These are phyloP conservation scores for Aeschynomene evenia DNA, from an alignment of 306 rosid genomes.

Conservation along the genomic window DNA sequence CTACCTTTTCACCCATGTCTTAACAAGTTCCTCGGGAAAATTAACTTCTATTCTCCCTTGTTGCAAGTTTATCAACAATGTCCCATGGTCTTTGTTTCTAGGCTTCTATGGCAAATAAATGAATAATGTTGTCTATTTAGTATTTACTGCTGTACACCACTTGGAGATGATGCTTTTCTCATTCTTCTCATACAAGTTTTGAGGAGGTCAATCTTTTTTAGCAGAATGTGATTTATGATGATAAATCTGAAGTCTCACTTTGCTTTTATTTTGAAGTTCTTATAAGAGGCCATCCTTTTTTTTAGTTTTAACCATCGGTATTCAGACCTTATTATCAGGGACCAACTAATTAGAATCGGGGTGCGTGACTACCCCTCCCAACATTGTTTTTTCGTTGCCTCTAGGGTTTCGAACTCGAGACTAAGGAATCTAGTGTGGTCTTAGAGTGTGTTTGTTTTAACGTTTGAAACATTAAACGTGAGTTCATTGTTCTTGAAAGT, in stretches of 20 bases:
- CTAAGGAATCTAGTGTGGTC: no score
- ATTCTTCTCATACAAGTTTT: slow-evolving; percentile 20
- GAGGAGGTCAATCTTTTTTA: slow-evolving; percentile 11
- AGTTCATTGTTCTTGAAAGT: no score
- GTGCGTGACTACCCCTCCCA: no score
- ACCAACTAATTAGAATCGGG: no score
- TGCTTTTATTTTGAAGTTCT: not conserved
- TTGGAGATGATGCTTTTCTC: slow-evolving; percentile 32
- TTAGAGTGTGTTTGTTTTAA: no score
- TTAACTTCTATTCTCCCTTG: slow-evolving; percentile 28
- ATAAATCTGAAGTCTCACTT: slow-evolving; percentile 7
- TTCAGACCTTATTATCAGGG: no score
- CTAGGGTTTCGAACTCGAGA: no score
- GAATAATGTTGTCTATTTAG: no score
- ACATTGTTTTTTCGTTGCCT: no score
- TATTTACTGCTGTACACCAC: slow-evolving; percentile 26
- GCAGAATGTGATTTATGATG: slow-evolving; percentile 14
- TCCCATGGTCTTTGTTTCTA: slow-evolving; percentile 14
- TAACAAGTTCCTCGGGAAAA: slow-evolving; percentile 13
- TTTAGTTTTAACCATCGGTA: no score
- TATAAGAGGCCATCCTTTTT: no score
- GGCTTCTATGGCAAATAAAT: slow-evolving; percentile 20
- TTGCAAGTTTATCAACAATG: not conserved
- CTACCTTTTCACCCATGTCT: slow-evolving; percentile 14
- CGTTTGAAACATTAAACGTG: no score